Conservation (phyloP, 78 protist genomes). For the Dictyostelium capitatum region DNA sequence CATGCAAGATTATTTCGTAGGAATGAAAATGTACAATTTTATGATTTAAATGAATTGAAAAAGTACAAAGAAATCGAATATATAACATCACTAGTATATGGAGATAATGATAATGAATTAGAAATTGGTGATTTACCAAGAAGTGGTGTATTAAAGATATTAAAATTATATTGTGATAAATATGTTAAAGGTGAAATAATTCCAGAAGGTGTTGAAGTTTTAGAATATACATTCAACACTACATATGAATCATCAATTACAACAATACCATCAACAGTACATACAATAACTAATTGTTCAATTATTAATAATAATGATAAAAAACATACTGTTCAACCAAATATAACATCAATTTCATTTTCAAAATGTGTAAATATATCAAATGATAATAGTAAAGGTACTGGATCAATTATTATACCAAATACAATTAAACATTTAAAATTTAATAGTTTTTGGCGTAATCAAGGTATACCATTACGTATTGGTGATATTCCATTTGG, state of each 20-base stretch:
- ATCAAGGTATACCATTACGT: too few species aligned
- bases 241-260: not conserved
- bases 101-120: not conserved
- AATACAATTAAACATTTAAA: too few species aligned
- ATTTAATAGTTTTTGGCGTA: too few species aligned
- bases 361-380: not conserved
- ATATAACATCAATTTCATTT: not conserved
- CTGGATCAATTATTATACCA: too few species aligned
- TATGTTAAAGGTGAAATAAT: not conserved
- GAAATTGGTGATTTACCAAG: not conserved
- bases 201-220: not conserved
- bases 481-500: too few species aligned
- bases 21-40: not conserved
- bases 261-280: not conserved
- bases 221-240: not conserved
- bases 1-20: not conserved
- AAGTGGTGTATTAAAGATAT: not conserved
- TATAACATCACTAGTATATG: not conserved
- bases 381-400: not conserved
- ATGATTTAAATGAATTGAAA: not conserved
- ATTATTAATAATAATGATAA: not conserved
- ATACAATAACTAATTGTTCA: not conserved
- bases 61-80: not conserved
- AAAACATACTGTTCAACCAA: not conserved
- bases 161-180: not conserved